Base-by-base conservation (phyloP, 2,329 filamentous ascomycete species). In the Penicillium thymicola region DNA sequence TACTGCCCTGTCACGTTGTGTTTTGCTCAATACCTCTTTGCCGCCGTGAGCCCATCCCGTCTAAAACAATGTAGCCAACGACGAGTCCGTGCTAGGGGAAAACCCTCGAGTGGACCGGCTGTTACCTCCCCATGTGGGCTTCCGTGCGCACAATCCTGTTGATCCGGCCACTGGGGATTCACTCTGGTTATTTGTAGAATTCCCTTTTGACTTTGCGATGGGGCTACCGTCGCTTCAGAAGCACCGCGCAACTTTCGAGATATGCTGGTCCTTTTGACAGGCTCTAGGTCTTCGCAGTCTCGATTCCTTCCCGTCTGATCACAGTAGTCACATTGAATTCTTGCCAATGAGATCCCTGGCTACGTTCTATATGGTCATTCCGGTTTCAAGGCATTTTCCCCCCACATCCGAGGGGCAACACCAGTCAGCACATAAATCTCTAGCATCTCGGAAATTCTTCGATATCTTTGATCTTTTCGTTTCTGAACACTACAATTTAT, bases 261-360 rank as follows among this genome's bases (percentile, higher is more conserved):
- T 30, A 34, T 53, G 40, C 51, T 49, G 1, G 11, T 43, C 27
- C 27, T 56, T 50, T 51, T 56, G 53, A 60, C 58, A 61, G 55
- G 56, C 49, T 58, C 58, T 28, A 58, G 53, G 49, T 52, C 30
- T 45, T 50, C 23, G 50, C 47, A 58, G 49, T 59, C 54, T 63
- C 52, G 59, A 65, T 57, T 65, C 8, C 27, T 40, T 48, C 41
- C 51, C 43, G 36, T 48, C 41, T 52, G 59, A 43, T 66, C 61
- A 65, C 62, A 66, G 44, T 54, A 57, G 51, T 66, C 55, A 60
- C 57, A 57, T 51, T 54, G 13, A 4, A 18, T 34, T 34, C 21
- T 50, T 61, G 40, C 68, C 70, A 72, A 72, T 71, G 49, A 67
- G 55, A 51, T 58, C 52, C 23, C 43, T 44, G 55, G 54, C 53